These are phyloP conservation scores for Candida piceae DNA, from an alignment of 805 yeast species.

Conservation along the genomic window DNA sequence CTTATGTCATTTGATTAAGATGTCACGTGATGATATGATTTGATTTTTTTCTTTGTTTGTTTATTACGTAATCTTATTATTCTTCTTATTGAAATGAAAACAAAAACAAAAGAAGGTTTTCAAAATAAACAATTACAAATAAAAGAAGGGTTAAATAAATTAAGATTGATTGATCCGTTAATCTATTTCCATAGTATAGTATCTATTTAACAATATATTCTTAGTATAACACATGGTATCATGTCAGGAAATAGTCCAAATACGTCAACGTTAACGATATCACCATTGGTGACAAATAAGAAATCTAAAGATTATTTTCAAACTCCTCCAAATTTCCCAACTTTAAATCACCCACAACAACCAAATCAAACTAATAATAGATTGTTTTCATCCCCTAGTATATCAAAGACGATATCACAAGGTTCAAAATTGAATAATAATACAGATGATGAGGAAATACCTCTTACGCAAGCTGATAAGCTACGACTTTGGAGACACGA, in stretches of 20 bases:
- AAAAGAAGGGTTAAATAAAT: too few relatives aligned
- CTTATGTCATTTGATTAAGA: background rate
- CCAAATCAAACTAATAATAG: slow-evolving; percentile 15
- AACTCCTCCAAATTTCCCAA: slow-evolving; percentile 29
- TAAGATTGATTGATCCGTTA: too few relatives aligned
- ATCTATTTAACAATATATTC: too few relatives aligned
- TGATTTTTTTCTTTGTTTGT: background rate
- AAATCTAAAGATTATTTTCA: slow-evolving; percentile 29
- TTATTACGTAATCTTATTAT: too few relatives aligned
- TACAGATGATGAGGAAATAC: slow-evolving; percentile 29
- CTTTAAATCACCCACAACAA: slow-evolving; percentile 15
- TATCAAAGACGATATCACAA: slow-evolving; percentile 11
- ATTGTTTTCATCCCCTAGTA: slow-evolving; percentile 23
- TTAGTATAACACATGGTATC: too few relatives aligned
- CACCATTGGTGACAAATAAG: slow-evolving; percentile 50
- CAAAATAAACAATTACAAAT: too few relatives aligned
- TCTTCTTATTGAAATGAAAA: too few relatives aligned
- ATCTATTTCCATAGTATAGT: too few relatives aligned
- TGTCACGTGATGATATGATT: background rate
- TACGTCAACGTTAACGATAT: slow-evolving; percentile 67
- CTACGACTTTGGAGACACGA: slow-evolving; percentile 90
- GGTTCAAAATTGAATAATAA: slow-evolving; percentile 5
- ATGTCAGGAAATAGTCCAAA: slow-evolving; percentile 43
- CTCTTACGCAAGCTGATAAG: slow-evolving; percentile 75
- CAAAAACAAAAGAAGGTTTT: too few relatives aligned